Evolutionary conservation across 176 grass and related monocot species (phyloP).

Genomic region (Oryza glumipatula): DNA sequence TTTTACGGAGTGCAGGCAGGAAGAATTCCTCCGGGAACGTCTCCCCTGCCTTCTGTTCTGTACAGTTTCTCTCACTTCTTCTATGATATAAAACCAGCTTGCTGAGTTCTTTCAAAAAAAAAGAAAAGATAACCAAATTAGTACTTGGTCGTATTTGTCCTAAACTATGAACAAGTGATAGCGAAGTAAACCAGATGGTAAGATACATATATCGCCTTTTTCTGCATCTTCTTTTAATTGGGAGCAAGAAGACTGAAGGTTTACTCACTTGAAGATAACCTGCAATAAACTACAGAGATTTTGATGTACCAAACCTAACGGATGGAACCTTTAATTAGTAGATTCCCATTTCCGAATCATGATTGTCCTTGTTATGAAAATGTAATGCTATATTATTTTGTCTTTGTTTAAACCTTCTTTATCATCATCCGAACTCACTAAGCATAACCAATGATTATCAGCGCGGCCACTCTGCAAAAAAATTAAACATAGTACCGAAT

Average conservation of each 20-base stretch:
- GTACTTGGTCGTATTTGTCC: not conserved
- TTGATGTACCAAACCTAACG: conserved; percentile 12
- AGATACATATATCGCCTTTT: not conserved
- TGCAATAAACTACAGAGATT: not conserved
- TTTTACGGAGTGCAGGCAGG: too few species aligned
- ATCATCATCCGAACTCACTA: conserved; percentile 41
- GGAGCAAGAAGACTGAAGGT: not conserved
- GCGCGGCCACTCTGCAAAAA: conserved; percentile 4
- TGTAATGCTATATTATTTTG: conserved; percentile 28
- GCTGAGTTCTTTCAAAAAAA: too few species aligned
- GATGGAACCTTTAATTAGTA: conserved; percentile 35
- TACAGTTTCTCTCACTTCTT: too few species aligned
- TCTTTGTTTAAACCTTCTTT: conserved; percentile 23
- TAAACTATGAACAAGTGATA: not conserved
- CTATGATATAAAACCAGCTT: too few species aligned
- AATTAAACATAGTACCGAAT: not conserved
- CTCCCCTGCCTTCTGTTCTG: too few species aligned
- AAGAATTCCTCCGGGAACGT: too few species aligned
- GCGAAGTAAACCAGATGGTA: not conserved
- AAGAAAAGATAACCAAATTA: not conserved
- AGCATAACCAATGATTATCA: conserved; percentile 10
- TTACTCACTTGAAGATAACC: not conserved
- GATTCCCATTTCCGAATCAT: conserved; percentile 43
- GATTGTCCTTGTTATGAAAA: conserved; percentile 9
- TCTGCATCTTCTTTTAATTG: not conserved